A percentile compares a stretch with the other conserved stretches of the same genome.
These are phyloP conservation scores for Bruguiera parviflora DNA, from an alignment of 345 rosid species.

Conservation along the genomic window DNA sequence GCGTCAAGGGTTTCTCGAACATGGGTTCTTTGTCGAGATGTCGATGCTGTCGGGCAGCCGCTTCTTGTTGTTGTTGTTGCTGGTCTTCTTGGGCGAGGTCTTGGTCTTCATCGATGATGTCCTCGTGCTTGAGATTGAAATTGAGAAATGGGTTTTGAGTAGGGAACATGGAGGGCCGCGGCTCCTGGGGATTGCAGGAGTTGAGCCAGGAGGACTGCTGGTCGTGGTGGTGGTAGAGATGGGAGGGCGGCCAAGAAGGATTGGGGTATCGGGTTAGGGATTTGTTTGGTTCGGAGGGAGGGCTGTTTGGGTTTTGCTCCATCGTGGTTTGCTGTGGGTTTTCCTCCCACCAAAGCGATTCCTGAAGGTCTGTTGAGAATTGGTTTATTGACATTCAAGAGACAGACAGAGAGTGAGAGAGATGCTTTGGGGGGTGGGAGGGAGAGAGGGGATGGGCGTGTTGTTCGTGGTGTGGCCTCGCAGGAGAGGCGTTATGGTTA, in stretches of 20 bases:
- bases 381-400: slow-evolving; percentile 47
- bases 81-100: slow-evolving; percentile 6
- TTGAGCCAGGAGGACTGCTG: slow-evolving; percentile 9
- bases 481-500: slow-evolving; percentile 22
- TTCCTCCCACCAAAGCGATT: slow-evolving; percentile 42
- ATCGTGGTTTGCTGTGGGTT: slow-evolving; percentile 18
- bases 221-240: slow-evolving; percentile 10
- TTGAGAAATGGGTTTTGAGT: slow-evolving; percentile 8
- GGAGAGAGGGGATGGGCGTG: not conserved
- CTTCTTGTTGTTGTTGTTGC: not conserved
- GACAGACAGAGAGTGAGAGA: slow-evolving; percentile 16
- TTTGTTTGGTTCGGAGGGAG: not conserved
- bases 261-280: not conserved
- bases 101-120: slow-evolving; percentile 7
- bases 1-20: slow-evolving; percentile 82
- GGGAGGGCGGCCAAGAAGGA: not conserved
- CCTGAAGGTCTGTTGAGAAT: slow-evolving; percentile 39
- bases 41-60: not conserved
- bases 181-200: not conserved
- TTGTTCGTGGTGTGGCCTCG: not conserved
- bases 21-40: slow-evolving; percentile 25
- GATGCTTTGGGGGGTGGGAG: not conserved
- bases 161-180: slow-evolving; percentile 8
- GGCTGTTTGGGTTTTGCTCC: slow-evolving; percentile 14
- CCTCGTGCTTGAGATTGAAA: slow-evolving; percentile 28